Conservation (phyloP, 208 protist genomes). For the Trypanosoma cruzi region DNA sequence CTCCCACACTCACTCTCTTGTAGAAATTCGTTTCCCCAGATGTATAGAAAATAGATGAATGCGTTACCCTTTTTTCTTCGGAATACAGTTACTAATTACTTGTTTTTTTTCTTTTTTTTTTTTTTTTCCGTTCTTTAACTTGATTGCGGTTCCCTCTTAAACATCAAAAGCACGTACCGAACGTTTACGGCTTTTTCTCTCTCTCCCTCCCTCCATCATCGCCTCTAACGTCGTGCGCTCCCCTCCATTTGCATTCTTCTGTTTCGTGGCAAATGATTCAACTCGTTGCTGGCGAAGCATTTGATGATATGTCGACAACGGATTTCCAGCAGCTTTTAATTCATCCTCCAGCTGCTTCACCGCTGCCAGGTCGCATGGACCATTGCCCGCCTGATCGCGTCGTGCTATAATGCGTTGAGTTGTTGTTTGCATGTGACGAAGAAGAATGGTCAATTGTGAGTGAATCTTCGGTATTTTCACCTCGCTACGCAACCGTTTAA, state of each 20-base stretch:
- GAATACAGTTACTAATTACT: too few relatives aligned
- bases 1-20: not conserved
- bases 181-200: constrained; percentile 43
- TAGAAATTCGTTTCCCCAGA: not conserved
- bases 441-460: constrained; percentile 63
- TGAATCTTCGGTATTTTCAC: constrained; percentile 87
- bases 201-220: constrained; percentile 37
- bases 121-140: not conserved
- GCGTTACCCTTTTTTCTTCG: constrained; percentile 1
- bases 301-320: constrained; percentile 68
- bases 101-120: not conserved
- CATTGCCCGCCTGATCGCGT: constrained; percentile 78
- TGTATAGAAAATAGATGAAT: not conserved
- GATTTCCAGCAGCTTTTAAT: constrained; percentile 47
- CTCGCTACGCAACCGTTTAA: constrained; percentile 84
- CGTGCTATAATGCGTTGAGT: constrained; percentile 61
- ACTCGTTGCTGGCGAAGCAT: constrained; percentile 80
- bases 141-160: not conserved
- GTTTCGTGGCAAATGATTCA: constrained; percentile 59
- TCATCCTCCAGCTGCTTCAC: constrained; percentile 88
- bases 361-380: constrained; percentile 77
- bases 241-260: constrained; percentile 55
- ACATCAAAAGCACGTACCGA: constrained; percentile 17
- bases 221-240: constrained; percentile 80
- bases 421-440: constrained; percentile 80